Conservation (phyloP, 345 rosid species). For the Syzygium jambos region DNA sequence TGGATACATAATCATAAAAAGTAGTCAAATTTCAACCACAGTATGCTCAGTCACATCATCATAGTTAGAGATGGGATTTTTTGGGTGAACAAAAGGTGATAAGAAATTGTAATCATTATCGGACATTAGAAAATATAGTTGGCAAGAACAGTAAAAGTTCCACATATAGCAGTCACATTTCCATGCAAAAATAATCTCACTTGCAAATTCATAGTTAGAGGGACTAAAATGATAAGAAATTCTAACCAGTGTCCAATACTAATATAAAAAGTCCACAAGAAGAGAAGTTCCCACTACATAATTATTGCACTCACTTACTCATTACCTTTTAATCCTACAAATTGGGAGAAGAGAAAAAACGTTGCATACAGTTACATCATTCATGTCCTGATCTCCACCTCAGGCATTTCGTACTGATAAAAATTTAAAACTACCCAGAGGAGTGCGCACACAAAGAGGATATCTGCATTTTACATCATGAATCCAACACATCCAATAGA, state of each 20-base stretch:
- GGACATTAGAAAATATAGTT: neutral
- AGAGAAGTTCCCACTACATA: neutral
- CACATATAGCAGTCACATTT: neutral
- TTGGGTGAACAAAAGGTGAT: neutral
- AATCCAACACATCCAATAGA: neutral
- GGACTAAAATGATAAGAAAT: neutral
- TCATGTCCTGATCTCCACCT: neutral
- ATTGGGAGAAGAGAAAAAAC: neutral
- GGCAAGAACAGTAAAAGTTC: neutral
- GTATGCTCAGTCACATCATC: neutral
- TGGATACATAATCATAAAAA: constrained; percentile 11
- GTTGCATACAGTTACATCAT: neutral
- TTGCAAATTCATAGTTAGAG: neutral
- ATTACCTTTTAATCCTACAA: neutral
- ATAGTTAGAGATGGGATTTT: neutral
- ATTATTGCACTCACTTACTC: neutral
- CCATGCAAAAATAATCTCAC: neutral
- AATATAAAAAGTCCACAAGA: neutral
- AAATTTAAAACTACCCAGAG: neutral
- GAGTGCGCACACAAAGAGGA: neutral
- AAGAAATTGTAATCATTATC: neutral
- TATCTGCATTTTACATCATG: neutral
- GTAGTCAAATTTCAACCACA: neutral
- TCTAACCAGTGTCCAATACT: neutral
- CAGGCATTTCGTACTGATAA: neutral